Percentiles rank a stretch among this genome's conserved stretches.
Conservation (phyloP, 345 rosid species). For the Murraya paniculata region DNA sequence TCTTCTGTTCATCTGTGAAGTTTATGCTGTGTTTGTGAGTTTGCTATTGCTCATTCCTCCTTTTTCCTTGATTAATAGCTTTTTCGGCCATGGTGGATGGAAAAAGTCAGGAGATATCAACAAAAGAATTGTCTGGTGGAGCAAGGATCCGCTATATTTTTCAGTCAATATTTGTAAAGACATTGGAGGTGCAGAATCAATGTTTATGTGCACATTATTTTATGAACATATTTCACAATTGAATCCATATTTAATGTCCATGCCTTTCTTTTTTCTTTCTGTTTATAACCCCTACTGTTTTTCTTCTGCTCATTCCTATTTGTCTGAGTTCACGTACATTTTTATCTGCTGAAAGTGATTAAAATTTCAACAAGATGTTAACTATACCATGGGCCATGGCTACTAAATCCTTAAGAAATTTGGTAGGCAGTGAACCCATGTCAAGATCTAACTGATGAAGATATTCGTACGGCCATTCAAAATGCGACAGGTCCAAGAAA, state of each 20-base stretch:
- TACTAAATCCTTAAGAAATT: conserved; percentile 1
- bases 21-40: background rate
- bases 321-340: background rate
- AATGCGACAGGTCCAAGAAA: conserved; percentile 61
- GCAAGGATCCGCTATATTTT: conserved; percentile 63
- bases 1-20: background rate
- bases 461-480: conserved; percentile 60
- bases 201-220: background rate
- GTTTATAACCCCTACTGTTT: background rate
- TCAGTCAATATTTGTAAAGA: conserved; percentile 67
- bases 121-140: conserved; percentile 65
- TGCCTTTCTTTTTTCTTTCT: background rate
- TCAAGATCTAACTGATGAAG: conserved; percentile 58
- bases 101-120: conserved; percentile 56
- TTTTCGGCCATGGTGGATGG: conserved; percentile 65
- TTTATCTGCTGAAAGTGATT: background rate
- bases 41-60: background rate
- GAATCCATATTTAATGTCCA: background rate
- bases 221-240: too few relatives aligned
- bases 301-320: background rate
- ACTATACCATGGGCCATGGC: background rate
- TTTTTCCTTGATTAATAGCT: conserved; percentile 29
- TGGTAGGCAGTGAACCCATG: conserved; percentile 70
- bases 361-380: background rate
- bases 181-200: conserved; percentile 50